These are phyloP conservation scores for Trichoderma aggressivum DNA, from an alignment of 2,329 filamentous ascomycete genomes.

Conservation along the genomic window DNA sequence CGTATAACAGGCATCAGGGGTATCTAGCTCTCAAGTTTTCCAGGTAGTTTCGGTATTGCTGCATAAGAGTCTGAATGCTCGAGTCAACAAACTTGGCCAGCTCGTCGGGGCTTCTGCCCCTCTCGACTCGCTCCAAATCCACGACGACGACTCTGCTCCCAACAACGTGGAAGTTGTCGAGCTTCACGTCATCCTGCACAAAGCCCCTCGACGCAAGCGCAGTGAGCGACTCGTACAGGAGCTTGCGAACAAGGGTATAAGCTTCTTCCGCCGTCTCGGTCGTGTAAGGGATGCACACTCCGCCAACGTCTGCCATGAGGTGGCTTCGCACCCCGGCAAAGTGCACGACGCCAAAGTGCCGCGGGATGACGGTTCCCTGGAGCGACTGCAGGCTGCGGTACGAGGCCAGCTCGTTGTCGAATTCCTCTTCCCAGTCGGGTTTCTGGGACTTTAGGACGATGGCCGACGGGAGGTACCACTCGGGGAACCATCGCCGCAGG, in stretches of 20 bases:
- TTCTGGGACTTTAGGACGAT: conserved; percentile 25
- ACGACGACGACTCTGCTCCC: conserved; percentile 23
- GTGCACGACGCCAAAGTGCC: conserved; percentile 22
- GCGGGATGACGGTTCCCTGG: conserved; percentile 26
- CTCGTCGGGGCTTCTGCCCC: neutral
- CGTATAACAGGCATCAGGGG: conserved; percentile 3
- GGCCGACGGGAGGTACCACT: conserved; percentile 21
- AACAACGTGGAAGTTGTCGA: conserved; percentile 25
- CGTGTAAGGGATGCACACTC: conserved; percentile 21
- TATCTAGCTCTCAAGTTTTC: conserved; percentile 15
- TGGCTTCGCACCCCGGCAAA: conserved; percentile 24
- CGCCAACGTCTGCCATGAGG: conserved; percentile 28
- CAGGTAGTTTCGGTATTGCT: conserved; percentile 15
- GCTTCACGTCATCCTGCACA: conserved; percentile 24
- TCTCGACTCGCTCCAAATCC: conserved; percentile 23
- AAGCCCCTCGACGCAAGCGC: conserved; percentile 21
- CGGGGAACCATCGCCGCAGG: conserved; percentile 18
- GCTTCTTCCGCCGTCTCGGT: conserved; percentile 22
- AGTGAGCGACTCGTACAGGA: conserved; percentile 27
- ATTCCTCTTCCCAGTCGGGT: conserved; percentile 28
- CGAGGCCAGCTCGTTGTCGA: conserved; percentile 24
- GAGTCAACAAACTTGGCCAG: conserved; percentile 12
- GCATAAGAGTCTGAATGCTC: conserved; percentile 6
- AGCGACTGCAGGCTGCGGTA: conserved; percentile 24
- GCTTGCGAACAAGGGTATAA: conserved; percentile 24